phyloP scores from a whole-genome alignment of 2,329 filamentous ascomycete species.

The Penicillium sp. region DNA sequence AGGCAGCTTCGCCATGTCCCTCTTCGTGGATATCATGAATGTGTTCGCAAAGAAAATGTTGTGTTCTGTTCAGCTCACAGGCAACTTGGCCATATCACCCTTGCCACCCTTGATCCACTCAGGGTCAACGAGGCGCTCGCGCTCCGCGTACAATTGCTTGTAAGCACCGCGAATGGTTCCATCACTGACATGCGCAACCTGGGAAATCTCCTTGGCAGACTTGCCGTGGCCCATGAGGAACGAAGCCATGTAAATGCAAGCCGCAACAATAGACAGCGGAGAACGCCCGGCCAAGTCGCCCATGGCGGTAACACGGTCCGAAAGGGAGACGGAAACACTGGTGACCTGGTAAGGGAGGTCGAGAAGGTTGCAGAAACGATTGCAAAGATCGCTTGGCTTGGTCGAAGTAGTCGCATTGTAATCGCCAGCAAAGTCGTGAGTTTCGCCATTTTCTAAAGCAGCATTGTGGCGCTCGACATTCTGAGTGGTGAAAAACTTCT shows the following conservation, averaged over 20 bases:
- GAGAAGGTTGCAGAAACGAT: slow-evolving; percentile 80
- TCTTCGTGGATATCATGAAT: not conserved
- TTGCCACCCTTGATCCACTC: slow-evolving; percentile 65
- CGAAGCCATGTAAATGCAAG: slow-evolving; percentile 93
- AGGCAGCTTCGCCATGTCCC: not conserved
- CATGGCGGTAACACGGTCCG: slow-evolving; percentile 65
- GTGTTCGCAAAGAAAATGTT: not conserved
- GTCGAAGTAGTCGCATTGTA: slow-evolving; percentile 70
- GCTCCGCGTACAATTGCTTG: slow-evolving; percentile 69
- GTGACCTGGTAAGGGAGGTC: slow-evolving; percentile 65
- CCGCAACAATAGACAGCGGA: slow-evolving; percentile 83
- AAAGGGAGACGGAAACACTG: slow-evolving; percentile 69
- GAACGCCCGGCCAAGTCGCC: slow-evolving; percentile 84
- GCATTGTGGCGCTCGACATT: slow-evolving; percentile 51
- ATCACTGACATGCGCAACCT: slow-evolving; percentile 81
- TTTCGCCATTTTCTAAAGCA: slow-evolving; percentile 44
- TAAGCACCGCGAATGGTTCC: slow-evolving; percentile 95
- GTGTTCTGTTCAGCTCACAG: slow-evolving; percentile 36
- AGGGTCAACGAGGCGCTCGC: slow-evolving; percentile 63
- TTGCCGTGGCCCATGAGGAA: slow-evolving; percentile 72
- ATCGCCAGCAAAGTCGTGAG: slow-evolving; percentile 44
- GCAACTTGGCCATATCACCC: slow-evolving; percentile 63
- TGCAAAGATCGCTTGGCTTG: slow-evolving; percentile 72
- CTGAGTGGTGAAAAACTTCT: slow-evolving; percentile 73
- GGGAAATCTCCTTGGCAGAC: slow-evolving; percentile 75